Conservation (phyloP, 208 protist species). For the Trichomonas gallinae region DNA sequence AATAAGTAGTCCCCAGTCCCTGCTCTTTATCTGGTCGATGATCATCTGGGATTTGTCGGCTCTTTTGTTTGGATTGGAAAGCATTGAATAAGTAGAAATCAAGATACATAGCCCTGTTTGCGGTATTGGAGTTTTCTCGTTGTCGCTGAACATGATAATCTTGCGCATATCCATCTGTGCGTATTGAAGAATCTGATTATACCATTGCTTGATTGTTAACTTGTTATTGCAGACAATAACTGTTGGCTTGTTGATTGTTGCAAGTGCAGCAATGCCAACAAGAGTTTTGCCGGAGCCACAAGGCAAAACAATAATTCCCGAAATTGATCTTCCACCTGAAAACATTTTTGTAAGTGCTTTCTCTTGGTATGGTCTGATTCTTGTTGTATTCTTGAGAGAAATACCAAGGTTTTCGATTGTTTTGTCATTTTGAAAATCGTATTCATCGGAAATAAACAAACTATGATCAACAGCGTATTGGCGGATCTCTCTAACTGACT, state of each 20-base stretch:
- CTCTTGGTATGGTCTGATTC: constrained; percentile 50
- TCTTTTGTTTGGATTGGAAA: constrained; percentile 61
- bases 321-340: constrained; percentile 47
- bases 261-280: constrained; percentile 67
- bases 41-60: not conserved
- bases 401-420: constrained; percentile 49
- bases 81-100: constrained; percentile 94
- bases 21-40: constrained; percentile 5
- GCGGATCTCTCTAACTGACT: not conserved
- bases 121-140: not conserved
- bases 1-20: constrained; percentile 87
- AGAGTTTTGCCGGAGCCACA: constrained; percentile 99
- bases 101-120: constrained; percentile 53
- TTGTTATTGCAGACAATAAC: not conserved
- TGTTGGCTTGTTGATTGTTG: constrained; percentile 33
- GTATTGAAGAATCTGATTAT: constrained; percentile 32
- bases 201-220: constrained; percentile 38
- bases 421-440: constrained; percentile 47
- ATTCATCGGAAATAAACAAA: constrained; percentile 51
- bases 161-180: not conserved
- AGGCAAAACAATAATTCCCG: constrained; percentile 91
- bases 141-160: not conserved
- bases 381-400: constrained; percentile 54
- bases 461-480: not conserved
- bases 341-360: constrained; percentile 67